Percentiles rank a stretch among this genome's conserved stretches.
Evolutionary conservation across 768 basidiomycete species (phyloP).

Genomic region (Rhizopogon vinicolor): DNA sequence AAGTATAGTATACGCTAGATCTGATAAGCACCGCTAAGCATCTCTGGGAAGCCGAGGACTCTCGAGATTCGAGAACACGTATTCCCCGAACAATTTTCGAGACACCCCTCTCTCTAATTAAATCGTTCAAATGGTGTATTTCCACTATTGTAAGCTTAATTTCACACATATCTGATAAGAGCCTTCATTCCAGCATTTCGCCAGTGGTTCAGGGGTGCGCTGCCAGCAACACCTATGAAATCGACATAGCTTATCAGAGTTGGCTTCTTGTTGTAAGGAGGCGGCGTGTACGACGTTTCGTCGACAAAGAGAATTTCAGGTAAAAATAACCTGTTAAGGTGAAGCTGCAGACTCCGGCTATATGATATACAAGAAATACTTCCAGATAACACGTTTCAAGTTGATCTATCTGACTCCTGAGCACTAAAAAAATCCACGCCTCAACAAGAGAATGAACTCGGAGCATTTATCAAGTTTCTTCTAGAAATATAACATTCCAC

Average conservation of each 20-base stretch:
- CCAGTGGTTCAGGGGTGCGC: conserved; percentile 33
- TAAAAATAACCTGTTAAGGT: too few species aligned
- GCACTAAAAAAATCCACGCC: too few species aligned
- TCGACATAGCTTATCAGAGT: neutral
- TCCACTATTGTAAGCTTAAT: neutral
- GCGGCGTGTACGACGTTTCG: conserved; percentile 25
- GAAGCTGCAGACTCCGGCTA: too few species aligned
- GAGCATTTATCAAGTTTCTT: too few species aligned
- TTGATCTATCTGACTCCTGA: too few species aligned
- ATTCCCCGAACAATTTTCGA: conserved; percentile 30
- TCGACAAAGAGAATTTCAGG: too few species aligned
- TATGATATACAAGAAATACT: conserved; percentile 9
- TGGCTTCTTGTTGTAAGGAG: conserved; percentile 19
- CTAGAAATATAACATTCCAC: too few species aligned
- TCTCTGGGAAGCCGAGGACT: conserved; percentile 61
- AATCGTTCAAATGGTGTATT: neutral
- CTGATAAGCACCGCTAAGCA: conserved; percentile 68
- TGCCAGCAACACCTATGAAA: conserved; percentile 15
- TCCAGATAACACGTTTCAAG: too few species aligned
- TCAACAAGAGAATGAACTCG: too few species aligned
- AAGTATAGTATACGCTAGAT: conserved; percentile 13
- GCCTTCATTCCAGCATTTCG: conserved; percentile 32
- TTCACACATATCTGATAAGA: conserved; percentile 29
- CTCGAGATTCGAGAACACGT: conserved; percentile 24
- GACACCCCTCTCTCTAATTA: neutral